phyloP scores from a whole-genome alignment of 331 rosid species.

The Cydonia oblonga region DNA sequence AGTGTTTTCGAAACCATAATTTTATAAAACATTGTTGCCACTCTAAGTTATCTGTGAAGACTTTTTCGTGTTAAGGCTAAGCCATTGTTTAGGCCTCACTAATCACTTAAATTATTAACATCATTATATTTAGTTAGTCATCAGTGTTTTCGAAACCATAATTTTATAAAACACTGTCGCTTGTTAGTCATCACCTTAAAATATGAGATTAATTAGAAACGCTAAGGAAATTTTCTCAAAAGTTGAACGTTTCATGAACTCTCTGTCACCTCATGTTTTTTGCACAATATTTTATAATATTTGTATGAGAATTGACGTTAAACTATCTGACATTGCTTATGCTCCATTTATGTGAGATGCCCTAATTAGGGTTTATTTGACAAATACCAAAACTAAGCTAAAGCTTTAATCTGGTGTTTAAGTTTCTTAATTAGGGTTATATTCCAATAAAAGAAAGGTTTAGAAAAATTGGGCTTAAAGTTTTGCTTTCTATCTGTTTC shows the following conservation, averaged over 20 bases:
- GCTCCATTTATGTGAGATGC: background rate
- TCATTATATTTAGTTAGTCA: background rate
- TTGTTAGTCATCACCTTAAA: background rate
- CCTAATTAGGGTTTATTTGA: background rate
- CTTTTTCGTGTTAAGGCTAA: background rate
- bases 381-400: too few relatives aligned
- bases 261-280: too few relatives aligned
- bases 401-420: background rate
- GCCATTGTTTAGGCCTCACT: background rate
- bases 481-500: conserved; percentile 15
- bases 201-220: background rate
- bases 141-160: background rate
- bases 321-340: too few relatives aligned
- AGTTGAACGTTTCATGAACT: too few relatives aligned
- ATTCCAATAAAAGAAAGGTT: background rate
- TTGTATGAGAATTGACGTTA: too few relatives aligned
- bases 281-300: too few relatives aligned
- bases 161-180: background rate
- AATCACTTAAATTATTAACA: background rate
- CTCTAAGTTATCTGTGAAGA: too few relatives aligned
- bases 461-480: conserved; percentile 13
- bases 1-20: background rate
- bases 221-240: too few relatives aligned
- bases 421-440: background rate
- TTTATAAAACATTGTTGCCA: background rate